Percentiles rank a stretch among this genome's conserved stretches.
Evolutionary conservation across 306 rosid genomes (phyloP).

Genomic region (Boehmeria nivea): DNA sequence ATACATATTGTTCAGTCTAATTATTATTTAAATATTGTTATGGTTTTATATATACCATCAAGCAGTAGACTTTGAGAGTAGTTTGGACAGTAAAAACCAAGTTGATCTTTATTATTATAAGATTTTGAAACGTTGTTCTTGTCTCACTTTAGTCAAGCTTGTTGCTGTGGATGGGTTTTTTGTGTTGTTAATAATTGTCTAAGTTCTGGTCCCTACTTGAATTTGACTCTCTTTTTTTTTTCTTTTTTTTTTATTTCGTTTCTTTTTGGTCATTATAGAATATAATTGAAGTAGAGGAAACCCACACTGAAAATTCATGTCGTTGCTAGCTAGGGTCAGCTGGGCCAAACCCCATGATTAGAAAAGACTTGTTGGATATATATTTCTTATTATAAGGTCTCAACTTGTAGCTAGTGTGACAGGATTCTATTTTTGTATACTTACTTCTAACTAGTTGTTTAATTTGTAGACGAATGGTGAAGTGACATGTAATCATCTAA

Average conservation of each 20-base stretch:
- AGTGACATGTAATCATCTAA: too few species aligned
- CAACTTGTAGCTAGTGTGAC: neutral
- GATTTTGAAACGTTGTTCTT: neutral
- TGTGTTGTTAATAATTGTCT: neutral
- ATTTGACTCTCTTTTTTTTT: neutral
- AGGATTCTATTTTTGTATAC: neutral
- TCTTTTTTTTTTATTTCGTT: neutral
- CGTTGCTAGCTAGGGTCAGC: neutral
- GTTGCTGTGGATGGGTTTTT: neutral
- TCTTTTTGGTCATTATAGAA: neutral
- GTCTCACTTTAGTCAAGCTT: conserved; percentile 10
- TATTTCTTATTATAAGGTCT: neutral
- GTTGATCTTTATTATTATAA: neutral
- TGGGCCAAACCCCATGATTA: conserved; percentile 16
- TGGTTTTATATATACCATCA: too few species aligned
- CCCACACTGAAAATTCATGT: conserved; percentile 13
- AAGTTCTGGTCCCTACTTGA: neutral
- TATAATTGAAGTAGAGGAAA: neutral
- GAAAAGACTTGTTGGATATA: conserved; percentile 7
- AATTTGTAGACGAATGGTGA: too few species aligned
- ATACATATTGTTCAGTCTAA: neutral
- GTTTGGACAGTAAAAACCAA: neutral
- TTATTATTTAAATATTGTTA: neutral
- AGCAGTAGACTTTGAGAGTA: neutral
- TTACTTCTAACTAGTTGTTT: too few species aligned